phyloP scores from a whole-genome alignment of 129 eudicot genomes.

The Flaveria robusta region DNA sequence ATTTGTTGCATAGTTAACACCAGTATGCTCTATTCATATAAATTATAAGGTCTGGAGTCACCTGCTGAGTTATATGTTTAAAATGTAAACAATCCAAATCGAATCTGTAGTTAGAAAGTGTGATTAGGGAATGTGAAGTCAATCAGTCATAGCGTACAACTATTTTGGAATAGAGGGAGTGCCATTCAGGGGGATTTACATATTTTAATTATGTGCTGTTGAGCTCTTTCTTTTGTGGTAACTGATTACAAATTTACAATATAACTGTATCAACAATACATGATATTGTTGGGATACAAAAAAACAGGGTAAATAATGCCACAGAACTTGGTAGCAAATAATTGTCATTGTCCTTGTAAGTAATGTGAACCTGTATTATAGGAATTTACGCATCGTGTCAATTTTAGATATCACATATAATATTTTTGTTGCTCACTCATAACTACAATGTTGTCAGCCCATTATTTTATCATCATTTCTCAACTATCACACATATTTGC shows the following conservation, averaged over 20 bases:
- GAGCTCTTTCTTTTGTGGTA: neutral
- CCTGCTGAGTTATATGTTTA: neutral
- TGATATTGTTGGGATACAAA: conserved; percentile 11
- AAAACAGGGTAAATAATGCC: neutral
- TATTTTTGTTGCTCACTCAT: neutral
- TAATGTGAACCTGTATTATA: conserved; percentile 4
- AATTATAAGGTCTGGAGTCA: neutral
- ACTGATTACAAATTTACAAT: neutral
- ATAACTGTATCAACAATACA: neutral
- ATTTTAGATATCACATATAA: neutral
- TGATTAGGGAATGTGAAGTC: neutral
- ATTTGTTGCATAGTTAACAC: conserved; percentile 2
- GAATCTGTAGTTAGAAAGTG: neutral
- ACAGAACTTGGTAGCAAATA: neutral
- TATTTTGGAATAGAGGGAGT: neutral
- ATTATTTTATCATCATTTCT: neutral
- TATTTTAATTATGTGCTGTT: neutral
- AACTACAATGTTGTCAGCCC: neutral
- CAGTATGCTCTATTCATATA: neutral
- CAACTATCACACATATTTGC: conserved; percentile 9
- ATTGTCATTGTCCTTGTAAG: neutral
- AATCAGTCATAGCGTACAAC: neutral
- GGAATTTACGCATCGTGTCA: neutral
- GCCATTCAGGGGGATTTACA: neutral
- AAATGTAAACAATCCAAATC: neutral